Base-by-base conservation (phyloP, 179 eudicot genomes). In the Monotropa hypopitys region DNA sequence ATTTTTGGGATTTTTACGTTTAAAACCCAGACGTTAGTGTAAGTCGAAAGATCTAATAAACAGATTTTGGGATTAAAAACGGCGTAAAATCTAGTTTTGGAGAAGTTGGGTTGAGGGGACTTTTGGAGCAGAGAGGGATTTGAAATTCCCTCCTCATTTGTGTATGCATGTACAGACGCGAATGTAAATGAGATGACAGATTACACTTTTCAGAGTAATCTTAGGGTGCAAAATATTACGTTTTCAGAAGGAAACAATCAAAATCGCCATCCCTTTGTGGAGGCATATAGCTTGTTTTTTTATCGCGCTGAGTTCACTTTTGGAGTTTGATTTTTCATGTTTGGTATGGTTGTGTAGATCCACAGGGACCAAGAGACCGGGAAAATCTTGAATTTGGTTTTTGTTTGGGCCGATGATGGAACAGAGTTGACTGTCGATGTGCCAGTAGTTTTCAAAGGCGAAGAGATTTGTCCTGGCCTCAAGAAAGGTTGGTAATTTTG, bases 321-420 rank as follows among this genome's bases (percentile, higher is more conserved):
- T 72, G 49, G 57, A 47, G 47, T 45, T 61, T 50, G 43, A 72
- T 47, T 69, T 79, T 12, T 75, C 32, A 18, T 20, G 47, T 56
- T 28, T 47, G 13, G 21, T 53, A 59, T 21, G 59, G 77, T 77
- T 56, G 56, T 70, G 38, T 82, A 95, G 99, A 46, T 95, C 77
- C 97, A 93, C 74, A 88, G 83, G 84, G 89, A 91, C 65, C 82
- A 80, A 46, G 88, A 86, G 75, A 89, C 89, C 0, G 99, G 98
- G 26, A 84, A 86, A 63, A 81, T 95, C 81, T 72, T 95, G 85
- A 95, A 95, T 86, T 70, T 95, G 89, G 95, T 91, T 57, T 87
- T 95, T 76, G 91, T 86, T 16, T 91, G 97, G 99, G 97, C 97
- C 33, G 97, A 95, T 38, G 87, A 86, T 23, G 99, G 99, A 30